A percentile compares a stretch with the other conserved stretches of the same genome.
Conservation (phyloP, 257 asterid species). For the Jacaranda copaia region DNA sequence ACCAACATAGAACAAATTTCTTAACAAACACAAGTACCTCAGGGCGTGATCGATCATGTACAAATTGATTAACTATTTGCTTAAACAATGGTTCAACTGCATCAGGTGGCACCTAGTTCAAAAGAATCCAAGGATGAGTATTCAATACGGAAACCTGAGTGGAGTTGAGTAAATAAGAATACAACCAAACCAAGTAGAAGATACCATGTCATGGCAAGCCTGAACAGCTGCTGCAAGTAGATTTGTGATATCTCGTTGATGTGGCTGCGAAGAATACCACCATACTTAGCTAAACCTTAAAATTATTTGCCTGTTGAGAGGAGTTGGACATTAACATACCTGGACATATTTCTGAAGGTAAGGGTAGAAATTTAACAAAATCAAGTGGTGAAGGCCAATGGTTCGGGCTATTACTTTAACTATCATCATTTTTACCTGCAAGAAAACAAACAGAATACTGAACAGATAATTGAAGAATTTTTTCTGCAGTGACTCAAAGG, state of each 20-base stretch:
- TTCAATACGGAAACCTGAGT: constrained; percentile 19
- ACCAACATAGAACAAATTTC: constrained; percentile 7
- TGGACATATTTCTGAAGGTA: constrained; percentile 85
- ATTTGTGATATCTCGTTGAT: constrained; percentile 79
- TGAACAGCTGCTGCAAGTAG: constrained; percentile 97
- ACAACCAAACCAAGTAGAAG: constrained; percentile 22
- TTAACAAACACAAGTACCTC: constrained; percentile 61
- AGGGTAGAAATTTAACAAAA: constrained; percentile 74
- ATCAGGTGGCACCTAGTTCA: constrained; percentile 92
- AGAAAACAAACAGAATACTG: constrained; percentile 12
- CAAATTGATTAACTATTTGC: constrained; percentile 95
- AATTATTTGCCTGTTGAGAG: constrained; percentile 33
- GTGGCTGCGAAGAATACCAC: constrained; percentile 66
- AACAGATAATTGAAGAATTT: neutral
- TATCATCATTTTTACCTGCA: constrained; percentile 91
- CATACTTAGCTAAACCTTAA: constrained; percentile 31
- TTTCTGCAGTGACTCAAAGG: neutral
- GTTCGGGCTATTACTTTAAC: constrained; percentile 87
- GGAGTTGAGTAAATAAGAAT: constrained; percentile 5
- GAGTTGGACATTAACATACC: constrained; percentile 52
- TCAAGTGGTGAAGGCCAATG: constrained; percentile 85
- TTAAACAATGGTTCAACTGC: constrained; percentile 92
- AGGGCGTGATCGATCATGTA: constrained; percentile 87
- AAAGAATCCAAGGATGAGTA: constrained; percentile 27
- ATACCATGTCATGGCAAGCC: constrained; percentile 98